Conservation (phyloP, 2,329 filamentous ascomycete genomes). For the Colletotrichum spaethianum region DNA sequence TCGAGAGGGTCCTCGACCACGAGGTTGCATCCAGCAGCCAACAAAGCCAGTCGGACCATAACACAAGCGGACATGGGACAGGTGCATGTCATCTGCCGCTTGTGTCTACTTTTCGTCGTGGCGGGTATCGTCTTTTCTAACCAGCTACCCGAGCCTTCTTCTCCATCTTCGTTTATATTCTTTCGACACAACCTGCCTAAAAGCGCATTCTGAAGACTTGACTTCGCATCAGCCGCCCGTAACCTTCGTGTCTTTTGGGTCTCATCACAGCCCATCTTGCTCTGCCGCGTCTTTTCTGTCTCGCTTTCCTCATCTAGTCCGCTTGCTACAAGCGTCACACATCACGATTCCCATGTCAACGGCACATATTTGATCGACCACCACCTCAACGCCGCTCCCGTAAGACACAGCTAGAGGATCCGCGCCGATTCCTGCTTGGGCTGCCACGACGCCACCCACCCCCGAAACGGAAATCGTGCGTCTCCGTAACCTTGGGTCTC, state of each 20-base stretch:
- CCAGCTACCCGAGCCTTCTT: not conserved
- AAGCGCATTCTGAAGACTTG: not conserved
- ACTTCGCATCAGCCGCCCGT: not conserved
- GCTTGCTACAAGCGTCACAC: not conserved
- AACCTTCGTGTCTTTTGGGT: not conserved
- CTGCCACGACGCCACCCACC: no score
- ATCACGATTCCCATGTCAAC: not conserved
- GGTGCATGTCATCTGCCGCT: not conserved
- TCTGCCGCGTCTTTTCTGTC: not conserved
- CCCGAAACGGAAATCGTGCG: not conserved
- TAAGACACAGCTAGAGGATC: not conserved
- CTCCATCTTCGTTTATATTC: not conserved
- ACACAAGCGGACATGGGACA: not conserved
- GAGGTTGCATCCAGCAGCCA: conserved; percentile 11
- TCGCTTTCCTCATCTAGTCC: not conserved
- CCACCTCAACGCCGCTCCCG: not conserved
- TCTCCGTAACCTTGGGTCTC: not conserved
- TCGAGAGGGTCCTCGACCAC: not conserved
- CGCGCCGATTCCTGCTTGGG: not conserved
- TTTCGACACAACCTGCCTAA: not conserved
- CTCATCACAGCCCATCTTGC: not conserved
- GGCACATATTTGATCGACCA: not conserved
- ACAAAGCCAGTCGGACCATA: not conserved
- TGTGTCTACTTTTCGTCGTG: conserved; percentile 1
- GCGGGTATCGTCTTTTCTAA: not conserved